Base-by-base conservation (phyloP, 2,329 filamentous ascomycete species). In the Epichloe gansuensis region DNA sequence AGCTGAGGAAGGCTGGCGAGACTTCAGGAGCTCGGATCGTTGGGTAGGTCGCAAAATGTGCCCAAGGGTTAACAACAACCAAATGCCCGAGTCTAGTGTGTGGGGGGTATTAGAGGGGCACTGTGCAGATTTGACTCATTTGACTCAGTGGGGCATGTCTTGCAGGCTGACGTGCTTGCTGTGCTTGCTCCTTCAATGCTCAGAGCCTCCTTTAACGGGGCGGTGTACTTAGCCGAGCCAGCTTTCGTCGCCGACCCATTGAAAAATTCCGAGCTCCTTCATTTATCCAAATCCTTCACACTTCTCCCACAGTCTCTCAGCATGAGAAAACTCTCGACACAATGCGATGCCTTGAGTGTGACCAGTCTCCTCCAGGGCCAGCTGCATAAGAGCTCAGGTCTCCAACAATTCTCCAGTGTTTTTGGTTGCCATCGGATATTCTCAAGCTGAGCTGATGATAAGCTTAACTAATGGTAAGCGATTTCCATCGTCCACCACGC, bases 21-120 rank as follows among this genome's bases (percentile, higher is more conserved):
- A 39, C 25, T 46, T 44, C 43, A 49, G 38, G 54, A 52, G 45
- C 21, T 48, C 35, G 49, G 44, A 44, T 52, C 51, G 61, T 60
- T 60, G 57, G 59, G 60, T 64, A 60, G 60, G 44, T 66, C 63
- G 64, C 64, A 66, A 65, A 65, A 62, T 65, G 60, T 67, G 61
- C 59, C 60, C 59, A 55, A 63, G 42, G 51, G 28, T 49, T 57
- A 56, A 54, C 57, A 56, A 37, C 43, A 41, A 17, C 13, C 5
- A 49, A 54, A 52, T 52, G 48, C 54, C 50, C 49, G 50, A 51
- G 50, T 49, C 55, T 55, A 55, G 59, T 56, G 57, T 31, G 61
- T 61, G 66, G 63, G 65, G 65, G 47, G 66, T 63, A 64, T 63
- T 63, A 64, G 61, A 62, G 62, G 65, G 65, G 63, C 63, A 69